Evolutionary conservation across 1,284 basidiomycete species (phyloP).

Genomic region (Boletus sp.): DNA sequence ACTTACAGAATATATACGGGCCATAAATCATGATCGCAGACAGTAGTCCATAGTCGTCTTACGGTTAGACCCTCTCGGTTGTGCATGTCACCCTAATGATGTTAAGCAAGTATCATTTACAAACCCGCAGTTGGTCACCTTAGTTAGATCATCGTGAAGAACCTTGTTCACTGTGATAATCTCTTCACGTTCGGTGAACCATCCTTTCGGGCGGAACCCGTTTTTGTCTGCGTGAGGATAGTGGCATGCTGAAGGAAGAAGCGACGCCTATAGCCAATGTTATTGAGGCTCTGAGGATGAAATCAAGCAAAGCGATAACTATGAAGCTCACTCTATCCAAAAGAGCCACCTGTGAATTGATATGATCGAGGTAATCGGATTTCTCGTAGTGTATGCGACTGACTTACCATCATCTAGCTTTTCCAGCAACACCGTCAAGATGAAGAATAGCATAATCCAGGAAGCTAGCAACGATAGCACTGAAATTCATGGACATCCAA

Average conservation of each 20-base stretch:
- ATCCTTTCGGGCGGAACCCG: conserved; percentile 65
- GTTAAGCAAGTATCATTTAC: neutral
- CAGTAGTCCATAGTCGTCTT: conserved; percentile 49
- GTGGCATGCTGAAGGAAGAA: conserved; percentile 68
- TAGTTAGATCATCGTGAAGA: conserved; percentile 68
- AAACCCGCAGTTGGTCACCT: conserved; percentile 34
- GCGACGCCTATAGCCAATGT: conserved; percentile 55
- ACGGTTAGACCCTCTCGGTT: conserved; percentile 67
- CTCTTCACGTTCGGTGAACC: conserved; percentile 61
- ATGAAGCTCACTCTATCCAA: conserved; percentile 26
- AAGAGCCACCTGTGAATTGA: conserved; percentile 22
- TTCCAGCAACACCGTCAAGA: conserved; percentile 53
- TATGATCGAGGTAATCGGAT: too few relatives aligned
- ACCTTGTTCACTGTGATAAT: conserved; percentile 52
- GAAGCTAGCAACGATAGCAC: conserved; percentile 54
- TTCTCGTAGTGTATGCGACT: neutral
- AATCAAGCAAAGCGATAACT: neutral
- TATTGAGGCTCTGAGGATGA: conserved; percentile 39
- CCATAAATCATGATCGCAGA: conserved; percentile 68
- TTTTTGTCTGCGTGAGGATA: conserved; percentile 65
- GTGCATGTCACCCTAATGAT: conserved; percentile 63
- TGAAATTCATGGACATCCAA: conserved; percentile 54
- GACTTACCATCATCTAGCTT: conserved; percentile 54
- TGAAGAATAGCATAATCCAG: conserved; percentile 61
- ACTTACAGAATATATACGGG: conserved; percentile 58